phyloP scores from a whole-genome alignment of 2,329 filamentous ascomycete genomes.

The Paecilomyces sp. region DNA sequence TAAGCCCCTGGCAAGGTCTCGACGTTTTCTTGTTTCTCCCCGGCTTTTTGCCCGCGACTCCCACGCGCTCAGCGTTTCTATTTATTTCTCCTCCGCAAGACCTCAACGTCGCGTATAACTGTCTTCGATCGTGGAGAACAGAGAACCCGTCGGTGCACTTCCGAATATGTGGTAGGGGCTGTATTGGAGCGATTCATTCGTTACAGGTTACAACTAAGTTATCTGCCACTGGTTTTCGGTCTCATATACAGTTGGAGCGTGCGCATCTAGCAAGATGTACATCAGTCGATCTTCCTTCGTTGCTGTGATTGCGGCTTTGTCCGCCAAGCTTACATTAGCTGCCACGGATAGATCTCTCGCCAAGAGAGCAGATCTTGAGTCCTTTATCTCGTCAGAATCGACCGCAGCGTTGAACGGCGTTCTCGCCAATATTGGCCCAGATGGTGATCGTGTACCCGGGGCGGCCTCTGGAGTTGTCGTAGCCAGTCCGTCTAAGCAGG shows the following conservation, averaged over 20 bases:
- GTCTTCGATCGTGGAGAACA: background rate
- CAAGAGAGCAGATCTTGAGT: background rate
- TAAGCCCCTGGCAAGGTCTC: background rate
- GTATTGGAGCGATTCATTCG: background rate
- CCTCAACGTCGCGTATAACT: background rate
- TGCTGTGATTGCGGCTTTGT: background rate
- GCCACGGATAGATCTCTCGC: background rate
- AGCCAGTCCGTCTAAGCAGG: constrained; percentile 47
- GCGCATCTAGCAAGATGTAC: background rate
- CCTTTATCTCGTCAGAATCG: constrained; percentile 36
- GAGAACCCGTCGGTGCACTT: background rate
- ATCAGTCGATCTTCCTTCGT: background rate
- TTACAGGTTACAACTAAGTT: background rate
- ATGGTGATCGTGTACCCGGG: constrained; percentile 42
- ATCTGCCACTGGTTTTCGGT: background rate
- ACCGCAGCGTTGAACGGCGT: constrained; percentile 45
- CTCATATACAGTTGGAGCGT: background rate
- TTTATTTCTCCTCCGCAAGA: background rate
- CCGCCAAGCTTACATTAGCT: background rate
- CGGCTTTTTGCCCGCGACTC: background rate
- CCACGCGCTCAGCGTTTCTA: background rate
- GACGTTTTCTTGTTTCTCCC: background rate
- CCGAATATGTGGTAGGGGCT: background rate
- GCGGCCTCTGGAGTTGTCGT: constrained; percentile 46
- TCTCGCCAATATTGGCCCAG: constrained; percentile 48